These are phyloP conservation scores for Clarireedia monteithiana DNA, from an alignment of 2,329 filamentous ascomycete species.

Conservation along the genomic window DNA sequence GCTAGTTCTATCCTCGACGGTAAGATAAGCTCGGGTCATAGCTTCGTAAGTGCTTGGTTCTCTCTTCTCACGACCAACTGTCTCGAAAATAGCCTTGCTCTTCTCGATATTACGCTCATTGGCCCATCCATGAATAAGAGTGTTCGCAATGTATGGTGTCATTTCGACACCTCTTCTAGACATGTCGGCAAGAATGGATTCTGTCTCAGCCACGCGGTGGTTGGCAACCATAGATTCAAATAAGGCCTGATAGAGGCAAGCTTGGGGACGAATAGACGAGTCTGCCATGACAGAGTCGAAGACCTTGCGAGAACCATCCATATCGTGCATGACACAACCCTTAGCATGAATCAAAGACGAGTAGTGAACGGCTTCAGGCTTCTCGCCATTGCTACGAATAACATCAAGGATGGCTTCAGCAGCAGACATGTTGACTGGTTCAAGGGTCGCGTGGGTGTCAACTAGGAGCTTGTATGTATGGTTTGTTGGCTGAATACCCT, in stretches of 20 bases:
- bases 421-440: conserved; percentile 81
- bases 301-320: conserved; percentile 70
- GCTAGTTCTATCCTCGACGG: conserved; percentile 68
- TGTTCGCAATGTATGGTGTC: conserved; percentile 97
- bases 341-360: conserved; percentile 93
- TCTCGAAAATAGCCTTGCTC: conserved; percentile 70
- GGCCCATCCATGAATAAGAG: conserved; percentile 94
- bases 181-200: conserved; percentile 72
- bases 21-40: conserved; percentile 90
- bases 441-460: conserved; percentile 88
- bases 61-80: conserved; percentile 68
- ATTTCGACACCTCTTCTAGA: conserved; percentile 64
- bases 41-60: conserved; percentile 98
- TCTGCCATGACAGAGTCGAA: conserved; percentile 76
- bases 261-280: conserved; percentile 59
- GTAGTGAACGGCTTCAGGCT: conserved; percentile 89
- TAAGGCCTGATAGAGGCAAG: conserved; percentile 91
- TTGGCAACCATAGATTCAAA: conserved; percentile 97
- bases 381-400: conserved; percentile 66
- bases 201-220: conserved; percentile 70
- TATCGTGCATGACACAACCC: conserved; percentile 87
- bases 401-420: conserved; percentile 76
- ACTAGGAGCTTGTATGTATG: conserved; percentile 98
- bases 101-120: conserved; percentile 72
- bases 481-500: conserved; percentile 81